These are phyloP conservation scores for Akanthomyces uredinophilus DNA, from an alignment of 2,329 filamentous ascomycete genomes.

Conservation along the genomic window DNA sequence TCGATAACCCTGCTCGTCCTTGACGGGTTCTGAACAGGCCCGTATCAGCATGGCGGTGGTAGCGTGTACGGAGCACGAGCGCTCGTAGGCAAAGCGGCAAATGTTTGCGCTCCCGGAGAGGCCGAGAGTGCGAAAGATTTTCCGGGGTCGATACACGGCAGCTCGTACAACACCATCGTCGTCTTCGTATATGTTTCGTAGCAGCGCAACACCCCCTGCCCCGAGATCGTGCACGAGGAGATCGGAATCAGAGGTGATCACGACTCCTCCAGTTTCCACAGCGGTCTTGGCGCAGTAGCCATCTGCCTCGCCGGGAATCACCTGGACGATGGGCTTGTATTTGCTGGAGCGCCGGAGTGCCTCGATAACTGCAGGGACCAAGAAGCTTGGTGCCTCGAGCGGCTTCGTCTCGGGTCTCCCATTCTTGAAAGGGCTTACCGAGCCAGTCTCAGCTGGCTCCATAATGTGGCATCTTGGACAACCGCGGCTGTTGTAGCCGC, in stretches of 20 bases:
- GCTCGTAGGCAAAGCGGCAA: conserved; percentile 33
- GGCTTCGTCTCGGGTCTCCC: conserved; percentile 26
- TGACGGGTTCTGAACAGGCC: conserved; percentile 22
- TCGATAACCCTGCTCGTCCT: conserved; percentile 22
- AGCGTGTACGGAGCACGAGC: conserved; percentile 23
- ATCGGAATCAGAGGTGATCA: conserved; percentile 85
- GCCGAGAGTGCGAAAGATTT: conserved; percentile 39
- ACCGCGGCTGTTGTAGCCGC: conserved; percentile 26
- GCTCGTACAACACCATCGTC: conserved; percentile 22
- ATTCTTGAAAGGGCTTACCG: conserved; percentile 23
- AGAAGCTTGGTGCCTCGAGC: conserved; percentile 57
- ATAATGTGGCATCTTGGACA: conserved; percentile 22
- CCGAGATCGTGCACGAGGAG: conserved; percentile 71
- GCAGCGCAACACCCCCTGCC: conserved; percentile 59
- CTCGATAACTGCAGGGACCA: conserved; percentile 74
- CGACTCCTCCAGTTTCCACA: conserved; percentile 45
- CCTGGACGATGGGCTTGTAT: conserved; percentile 40
- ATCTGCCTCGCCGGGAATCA: conserved; percentile 84
- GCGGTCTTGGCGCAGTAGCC: conserved; percentile 67
- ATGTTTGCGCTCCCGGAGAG: conserved; percentile 28
- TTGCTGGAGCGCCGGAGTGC: conserved; percentile 45
- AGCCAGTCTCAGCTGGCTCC: conserved; percentile 9
- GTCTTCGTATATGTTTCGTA: conserved; percentile 54
- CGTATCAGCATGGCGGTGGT: conserved; percentile 27
- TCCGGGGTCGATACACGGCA: conserved; percentile 27